Conservation (phyloP, 768 basidiomycete genomes). For the Collybiopsis luxurians region DNA sequence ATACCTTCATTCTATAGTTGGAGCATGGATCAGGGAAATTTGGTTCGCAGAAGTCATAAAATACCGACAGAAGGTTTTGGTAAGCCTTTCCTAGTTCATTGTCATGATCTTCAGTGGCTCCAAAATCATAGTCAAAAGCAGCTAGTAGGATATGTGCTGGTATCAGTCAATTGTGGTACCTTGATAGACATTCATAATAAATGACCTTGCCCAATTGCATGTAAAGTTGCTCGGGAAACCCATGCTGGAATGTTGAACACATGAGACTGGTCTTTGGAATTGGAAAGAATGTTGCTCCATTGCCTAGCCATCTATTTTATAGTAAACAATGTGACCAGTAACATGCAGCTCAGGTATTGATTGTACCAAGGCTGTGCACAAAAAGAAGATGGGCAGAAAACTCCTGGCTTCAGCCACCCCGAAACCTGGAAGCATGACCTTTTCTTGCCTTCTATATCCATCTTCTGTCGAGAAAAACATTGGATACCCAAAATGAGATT, state of each 20-base stretch:
- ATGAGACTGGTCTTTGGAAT: slow-evolving; percentile 7
- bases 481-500: slow-evolving; percentile 8
- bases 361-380: slow-evolving; percentile 20
- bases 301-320: slow-evolving; percentile 18
- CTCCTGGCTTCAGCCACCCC: slow-evolving; percentile 23
- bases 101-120: slow-evolving; percentile 32
- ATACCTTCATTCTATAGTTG: slow-evolving; percentile 17
- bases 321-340: neutral
- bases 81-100: slow-evolving; percentile 36
- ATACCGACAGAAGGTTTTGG: slow-evolving; percentile 32
- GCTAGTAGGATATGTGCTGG: slow-evolving; percentile 10
- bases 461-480: slow-evolving; percentile 10
- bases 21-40: neutral
- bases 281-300: slow-evolving; percentile 26
- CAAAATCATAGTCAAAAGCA: slow-evolving; percentile 42
- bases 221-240: slow-evolving; percentile 32
- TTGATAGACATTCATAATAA: neutral
- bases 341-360: neutral
- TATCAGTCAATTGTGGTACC: too few species aligned
- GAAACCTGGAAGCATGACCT: slow-evolving; percentile 34
- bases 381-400: slow-evolving; percentile 26
- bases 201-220: slow-evolving; percentile 35
- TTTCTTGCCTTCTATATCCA: slow-evolving; percentile 26
- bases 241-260: slow-evolving; percentile 25
- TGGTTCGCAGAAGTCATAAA: neutral